Percentiles rank a stretch among this genome's conserved stretches.
Conservation (phyloP, 352 stramenopile genomes). For the Phytopythium litorale region DNA sequence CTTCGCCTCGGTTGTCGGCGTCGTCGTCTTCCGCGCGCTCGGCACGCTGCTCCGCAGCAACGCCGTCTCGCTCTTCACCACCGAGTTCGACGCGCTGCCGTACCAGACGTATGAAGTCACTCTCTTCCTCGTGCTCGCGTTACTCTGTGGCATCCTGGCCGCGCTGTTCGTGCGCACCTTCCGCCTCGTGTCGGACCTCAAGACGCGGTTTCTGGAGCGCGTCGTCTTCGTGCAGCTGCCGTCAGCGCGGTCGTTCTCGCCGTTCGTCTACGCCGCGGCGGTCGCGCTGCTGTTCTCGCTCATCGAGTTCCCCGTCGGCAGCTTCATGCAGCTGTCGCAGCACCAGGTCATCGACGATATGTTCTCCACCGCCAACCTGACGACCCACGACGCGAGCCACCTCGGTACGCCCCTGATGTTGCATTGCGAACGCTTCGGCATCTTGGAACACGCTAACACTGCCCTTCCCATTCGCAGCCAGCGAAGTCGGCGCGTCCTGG, state of each 20-base stretch:
- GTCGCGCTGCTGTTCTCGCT: slow-evolving; percentile 67
- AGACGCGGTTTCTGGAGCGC: slow-evolving; percentile 33
- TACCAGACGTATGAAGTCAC: slow-evolving; percentile 74
- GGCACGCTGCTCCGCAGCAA: slow-evolving; percentile 57
- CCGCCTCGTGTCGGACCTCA: slow-evolving; percentile 40
- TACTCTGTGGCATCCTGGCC: slow-evolving; percentile 80
- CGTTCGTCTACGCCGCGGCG: slow-evolving; percentile 65
- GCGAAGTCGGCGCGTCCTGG: slow-evolving; percentile 52
- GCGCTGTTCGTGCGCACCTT: slow-evolving; percentile 75
- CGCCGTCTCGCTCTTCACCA: slow-evolving; percentile 76
- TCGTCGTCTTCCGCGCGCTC: slow-evolving; percentile 80
- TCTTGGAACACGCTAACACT: neutral
- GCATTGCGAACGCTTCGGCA: neutral
- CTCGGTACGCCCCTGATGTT: slow-evolving; percentile 14
- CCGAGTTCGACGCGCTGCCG: slow-evolving; percentile 61
- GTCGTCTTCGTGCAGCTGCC: slow-evolving; percentile 23
- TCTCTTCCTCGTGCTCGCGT: slow-evolving; percentile 75
- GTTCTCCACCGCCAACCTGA: slow-evolving; percentile 66
- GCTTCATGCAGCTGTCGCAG: slow-evolving; percentile 77
- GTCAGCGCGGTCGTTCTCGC: slow-evolving; percentile 22
- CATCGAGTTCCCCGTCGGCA: slow-evolving; percentile 68
- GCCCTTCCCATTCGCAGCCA: slow-evolving; percentile 11
- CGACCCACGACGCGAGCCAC: slow-evolving; percentile 26
- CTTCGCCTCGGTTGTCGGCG: slow-evolving; percentile 82
- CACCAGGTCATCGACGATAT: slow-evolving; percentile 85